A percentile compares a stretch with the other conserved stretches of the same genome.
phyloP scores from a whole-genome alignment of 2,329 filamentous ascomycete species.

The Phyllosticta citriasiana region DNA sequence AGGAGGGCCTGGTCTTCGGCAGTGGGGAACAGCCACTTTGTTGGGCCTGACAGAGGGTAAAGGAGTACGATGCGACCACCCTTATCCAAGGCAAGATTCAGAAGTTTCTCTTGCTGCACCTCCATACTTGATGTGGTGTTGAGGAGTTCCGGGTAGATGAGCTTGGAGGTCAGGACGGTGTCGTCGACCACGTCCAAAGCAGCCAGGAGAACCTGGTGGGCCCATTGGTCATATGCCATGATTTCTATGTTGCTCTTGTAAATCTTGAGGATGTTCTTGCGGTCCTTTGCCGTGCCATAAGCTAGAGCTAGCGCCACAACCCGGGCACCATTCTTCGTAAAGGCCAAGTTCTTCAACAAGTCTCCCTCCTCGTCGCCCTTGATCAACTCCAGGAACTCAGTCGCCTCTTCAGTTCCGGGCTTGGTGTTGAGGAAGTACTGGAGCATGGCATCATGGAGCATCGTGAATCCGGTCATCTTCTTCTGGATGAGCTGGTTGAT shows the following conservation, averaged over 20 bases:
- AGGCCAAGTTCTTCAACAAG: conserved; percentile 87
- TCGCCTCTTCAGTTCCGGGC: conserved; percentile 68
- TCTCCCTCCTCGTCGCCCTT: conserved; percentile 76
- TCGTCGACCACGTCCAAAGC: conserved; percentile 91
- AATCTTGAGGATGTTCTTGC: conserved; percentile 75
- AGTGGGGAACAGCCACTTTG: conserved; percentile 51
- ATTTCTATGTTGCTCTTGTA: conserved; percentile 84
- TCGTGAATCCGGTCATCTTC: conserved; percentile 92
- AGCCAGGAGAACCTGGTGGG: conserved; percentile 70
- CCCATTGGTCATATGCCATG: conserved; percentile 72
- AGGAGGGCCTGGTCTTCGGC: conserved; percentile 51
- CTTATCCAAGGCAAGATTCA: conserved; percentile 54
- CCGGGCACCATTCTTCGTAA: conserved; percentile 79
- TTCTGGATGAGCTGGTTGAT: conserved; percentile 93
- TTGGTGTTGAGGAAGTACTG: conserved; percentile 84
- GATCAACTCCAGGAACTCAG: conserved; percentile 78
- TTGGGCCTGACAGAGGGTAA: conserved; percentile 63
- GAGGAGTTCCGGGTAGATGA: conserved; percentile 78
- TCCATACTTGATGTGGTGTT: conserved; percentile 31
- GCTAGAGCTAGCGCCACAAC: conserved; percentile 75
- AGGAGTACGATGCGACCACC: conserved; percentile 59
- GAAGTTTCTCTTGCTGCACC: conserved; percentile 51
- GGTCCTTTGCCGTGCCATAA: conserved; percentile 81
- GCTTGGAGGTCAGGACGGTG: conserved; percentile 76
- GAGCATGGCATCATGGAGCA: conserved; percentile 96